Conservation (phyloP, 306 rosid genomes). For the Cicer pinnatifidum region DNA sequence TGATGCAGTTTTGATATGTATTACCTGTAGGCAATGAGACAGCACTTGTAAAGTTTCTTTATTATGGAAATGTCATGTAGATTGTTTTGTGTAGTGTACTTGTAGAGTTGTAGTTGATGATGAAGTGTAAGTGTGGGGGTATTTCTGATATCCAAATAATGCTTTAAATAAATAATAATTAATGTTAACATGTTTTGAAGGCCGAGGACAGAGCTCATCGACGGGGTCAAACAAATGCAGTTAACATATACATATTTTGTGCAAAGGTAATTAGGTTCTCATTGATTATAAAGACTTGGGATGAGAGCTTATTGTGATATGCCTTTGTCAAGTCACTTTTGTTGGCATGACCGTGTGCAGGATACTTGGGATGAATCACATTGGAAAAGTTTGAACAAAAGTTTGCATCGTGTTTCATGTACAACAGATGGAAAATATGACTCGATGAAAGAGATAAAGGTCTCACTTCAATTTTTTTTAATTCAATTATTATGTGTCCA, state of each 20-base stretch:
- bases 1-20: conserved; percentile 7
- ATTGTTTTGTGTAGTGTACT: conserved; percentile 26
- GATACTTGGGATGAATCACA: conserved; percentile 80
- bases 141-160: conserved; percentile 1
- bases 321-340: conserved; percentile 39
- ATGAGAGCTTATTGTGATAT: conserved; percentile 26
- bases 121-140: conserved; percentile 33
- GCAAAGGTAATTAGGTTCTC: conserved; percentile 71
- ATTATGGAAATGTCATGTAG: neutral
- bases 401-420: conserved; percentile 78
- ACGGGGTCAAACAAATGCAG: conserved; percentile 90
- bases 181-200: conserved; percentile 57
- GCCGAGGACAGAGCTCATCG: conserved; percentile 99
- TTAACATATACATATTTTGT: conserved; percentile 82
- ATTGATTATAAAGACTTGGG: conserved; percentile 37
- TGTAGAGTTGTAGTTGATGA: conserved; percentile 24
- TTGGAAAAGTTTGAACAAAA: conserved; percentile 77
- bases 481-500: conserved; percentile 13
- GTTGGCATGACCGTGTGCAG: conserved; percentile 54
- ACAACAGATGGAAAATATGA: conserved; percentile 90
- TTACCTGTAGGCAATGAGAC: conserved; percentile 16
- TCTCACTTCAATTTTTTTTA: conserved; percentile 25
- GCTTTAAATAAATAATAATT: conserved; percentile 38
- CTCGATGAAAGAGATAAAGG: conserved; percentile 71
- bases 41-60: neutral